Percentiles rank a stretch among this genome's conserved stretches.
phyloP scores from a whole-genome alignment of 345 rosid genomes.

The Bretschneidera sinensis region DNA sequence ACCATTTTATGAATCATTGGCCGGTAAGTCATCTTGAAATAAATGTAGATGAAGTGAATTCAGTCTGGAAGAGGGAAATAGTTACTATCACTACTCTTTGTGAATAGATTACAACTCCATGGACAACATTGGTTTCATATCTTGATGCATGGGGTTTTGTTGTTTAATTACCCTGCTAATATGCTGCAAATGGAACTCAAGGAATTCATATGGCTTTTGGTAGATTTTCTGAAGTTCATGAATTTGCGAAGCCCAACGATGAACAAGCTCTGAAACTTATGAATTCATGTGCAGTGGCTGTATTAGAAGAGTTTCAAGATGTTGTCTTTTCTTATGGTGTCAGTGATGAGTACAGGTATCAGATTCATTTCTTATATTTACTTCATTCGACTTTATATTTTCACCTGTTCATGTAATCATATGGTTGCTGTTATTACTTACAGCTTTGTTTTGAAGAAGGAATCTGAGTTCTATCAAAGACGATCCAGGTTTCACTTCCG shows the following conservation, averaged over 20 bases:
- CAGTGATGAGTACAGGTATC: conserved; percentile 89
- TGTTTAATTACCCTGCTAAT: background rate
- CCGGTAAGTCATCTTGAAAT: too few species aligned
- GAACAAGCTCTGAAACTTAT: conserved; percentile 81
- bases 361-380: conserved; percentile 5
- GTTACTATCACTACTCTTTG: too few species aligned
- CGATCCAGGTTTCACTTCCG: conserved; percentile 46
- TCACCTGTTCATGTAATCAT: conserved; percentile 1
- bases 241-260: conserved; percentile 89
- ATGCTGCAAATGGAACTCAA: conserved; percentile 24
- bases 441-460: conserved; percentile 78
- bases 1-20: too few species aligned
- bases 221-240: conserved; percentile 80
- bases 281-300: conserved; percentile 82
- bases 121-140: too few species aligned
- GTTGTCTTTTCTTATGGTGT: conserved; percentile 72
- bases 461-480: conserved; percentile 55
- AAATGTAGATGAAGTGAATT: too few species aligned
- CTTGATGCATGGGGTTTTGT: too few species aligned
- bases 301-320: conserved; percentile 66
- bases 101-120: too few species aligned
- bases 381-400: conserved; percentile 12
- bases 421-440: conserved; percentile 15
- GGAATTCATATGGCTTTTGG: conserved; percentile 27
- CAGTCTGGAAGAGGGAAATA: too few species aligned